These are phyloP conservation scores for Dalbergia cultrata DNA, from an alignment of 306 rosid species.

Conservation along the genomic window DNA sequence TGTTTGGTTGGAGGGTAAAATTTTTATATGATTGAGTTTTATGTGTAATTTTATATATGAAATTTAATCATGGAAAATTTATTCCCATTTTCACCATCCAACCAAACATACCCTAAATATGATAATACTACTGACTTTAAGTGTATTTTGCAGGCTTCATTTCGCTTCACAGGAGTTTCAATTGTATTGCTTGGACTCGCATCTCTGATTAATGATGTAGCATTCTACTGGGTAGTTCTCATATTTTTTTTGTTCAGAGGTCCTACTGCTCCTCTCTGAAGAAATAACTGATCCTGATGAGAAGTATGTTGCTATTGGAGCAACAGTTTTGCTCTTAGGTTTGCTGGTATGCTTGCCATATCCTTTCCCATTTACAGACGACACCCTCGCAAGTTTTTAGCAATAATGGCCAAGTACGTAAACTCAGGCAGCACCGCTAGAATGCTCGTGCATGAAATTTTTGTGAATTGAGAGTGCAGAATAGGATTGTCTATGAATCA, in stretches of 20 bases:
- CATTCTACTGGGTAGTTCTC: conserved; percentile 95
- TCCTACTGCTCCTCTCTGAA: conserved; percentile 93
- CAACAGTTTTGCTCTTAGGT: conserved; percentile 82
- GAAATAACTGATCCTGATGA: conserved; percentile 87
- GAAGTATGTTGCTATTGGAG: conserved; percentile 83
- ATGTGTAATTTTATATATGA: no score
- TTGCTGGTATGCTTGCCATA: conserved; percentile 95
- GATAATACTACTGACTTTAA: conserved; percentile 33
- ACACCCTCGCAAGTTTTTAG: conserved; percentile 66
- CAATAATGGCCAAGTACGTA: conserved; percentile 28
- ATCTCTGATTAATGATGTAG: conserved; percentile 85
- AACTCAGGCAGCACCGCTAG: conserved; percentile 29
- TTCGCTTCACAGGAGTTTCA: conserved; percentile 78
- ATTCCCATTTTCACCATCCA: no score
- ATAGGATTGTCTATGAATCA: conserved; percentile 30
- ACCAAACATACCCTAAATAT: neutral
- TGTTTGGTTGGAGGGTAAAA: no score
- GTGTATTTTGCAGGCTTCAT: conserved; percentile 70
- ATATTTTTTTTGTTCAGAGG: conserved; percentile 94
- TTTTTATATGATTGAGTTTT: no score
- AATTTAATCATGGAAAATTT: no score
- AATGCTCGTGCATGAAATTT: conserved; percentile 30
- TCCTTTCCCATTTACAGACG: conserved; percentile 89
- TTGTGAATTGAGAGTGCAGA: conserved; percentile 16
- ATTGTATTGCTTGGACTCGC: conserved; percentile 83